These are phyloP conservation scores for Phyllosticta capitalensis DNA, from an alignment of 2,329 filamentous ascomycete species.

Conservation along the genomic window DNA sequence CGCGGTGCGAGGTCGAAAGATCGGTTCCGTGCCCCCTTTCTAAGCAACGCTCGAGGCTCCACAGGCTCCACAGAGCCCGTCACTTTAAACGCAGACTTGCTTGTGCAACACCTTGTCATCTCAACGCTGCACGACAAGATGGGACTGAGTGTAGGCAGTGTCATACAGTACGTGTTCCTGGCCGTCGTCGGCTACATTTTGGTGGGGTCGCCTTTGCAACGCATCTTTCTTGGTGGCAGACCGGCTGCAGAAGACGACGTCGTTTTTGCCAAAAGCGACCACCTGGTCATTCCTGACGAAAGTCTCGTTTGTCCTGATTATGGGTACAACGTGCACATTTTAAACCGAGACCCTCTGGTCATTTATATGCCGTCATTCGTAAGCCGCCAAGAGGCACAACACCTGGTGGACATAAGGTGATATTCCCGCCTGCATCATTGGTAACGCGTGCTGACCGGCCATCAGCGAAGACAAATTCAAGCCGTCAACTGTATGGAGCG, in stretches of 20 bases:
- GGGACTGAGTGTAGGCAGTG: conserved; percentile 13
- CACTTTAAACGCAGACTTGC: not conserved
- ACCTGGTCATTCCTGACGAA: conserved; percentile 31
- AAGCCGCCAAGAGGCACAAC: conserved; percentile 37
- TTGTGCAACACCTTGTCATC: not conserved
- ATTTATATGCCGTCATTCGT: conserved; percentile 51
- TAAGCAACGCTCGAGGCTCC: not conserved
- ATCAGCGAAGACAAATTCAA: conserved; percentile 40
- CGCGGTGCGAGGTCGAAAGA: not conserved
- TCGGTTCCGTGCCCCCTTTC: not conserved
- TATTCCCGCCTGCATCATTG: not conserved
- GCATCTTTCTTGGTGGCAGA: conserved; percentile 13
- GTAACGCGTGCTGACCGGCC: conserved; percentile 8
- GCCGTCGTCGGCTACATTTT: conserved; percentile 23
- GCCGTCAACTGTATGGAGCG: conserved; percentile 46
- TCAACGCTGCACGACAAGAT: not conserved
- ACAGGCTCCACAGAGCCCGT: not conserved
- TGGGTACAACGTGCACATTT: conserved; percentile 37
- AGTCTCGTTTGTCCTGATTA: conserved; percentile 31
- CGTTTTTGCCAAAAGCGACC: conserved; percentile 22
- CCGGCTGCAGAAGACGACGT: not conserved
- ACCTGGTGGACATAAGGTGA: conserved; percentile 46
- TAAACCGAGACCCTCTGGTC: conserved; percentile 45
- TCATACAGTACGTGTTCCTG: conserved; percentile 24
- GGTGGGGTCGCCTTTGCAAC: conserved; percentile 25